Conservation (phyloP, 2,329 filamentous ascomycete species). For the Colletotrichum tabaci region DNA sequence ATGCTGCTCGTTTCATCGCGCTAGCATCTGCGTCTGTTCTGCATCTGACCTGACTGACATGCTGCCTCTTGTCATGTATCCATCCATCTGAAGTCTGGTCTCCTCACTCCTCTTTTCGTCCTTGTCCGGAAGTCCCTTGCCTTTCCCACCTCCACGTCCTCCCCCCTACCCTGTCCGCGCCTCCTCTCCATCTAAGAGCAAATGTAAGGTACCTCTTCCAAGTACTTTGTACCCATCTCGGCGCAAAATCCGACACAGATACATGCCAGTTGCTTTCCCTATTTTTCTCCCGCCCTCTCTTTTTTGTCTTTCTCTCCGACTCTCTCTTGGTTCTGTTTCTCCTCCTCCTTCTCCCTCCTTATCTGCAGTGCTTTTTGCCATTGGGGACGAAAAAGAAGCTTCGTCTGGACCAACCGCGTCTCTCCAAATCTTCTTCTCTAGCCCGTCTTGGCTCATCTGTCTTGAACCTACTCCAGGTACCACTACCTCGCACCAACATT, state of each 20-base stretch:
- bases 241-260: constrained; percentile 22
- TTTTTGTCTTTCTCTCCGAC: background rate
- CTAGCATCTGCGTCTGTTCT: constrained; percentile 29
- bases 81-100: constrained; percentile 8
- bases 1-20: constrained; percentile 41
- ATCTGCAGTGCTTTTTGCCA: constrained; percentile 12
- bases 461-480: constrained; percentile 15
- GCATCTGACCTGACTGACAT: background rate
- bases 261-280: constrained; percentile 39
- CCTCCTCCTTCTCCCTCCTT: background rate
- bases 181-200: background rate
- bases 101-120: background rate
- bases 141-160: background rate
- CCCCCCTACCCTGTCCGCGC: background rate
- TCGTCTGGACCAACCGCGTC: constrained; percentile 9
- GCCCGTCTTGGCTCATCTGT: background rate
- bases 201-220: background rate
- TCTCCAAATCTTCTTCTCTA: constrained; percentile 21
- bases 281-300: constrained; percentile 29
- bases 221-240: constrained; percentile 22
- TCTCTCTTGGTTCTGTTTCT: constrained; percentile 10
- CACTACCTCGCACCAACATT: constrained; percentile 22
- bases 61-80: constrained; percentile 5
- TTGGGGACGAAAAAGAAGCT: constrained; percentile 15
- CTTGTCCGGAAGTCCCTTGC: constrained; percentile 1